Evolutionary conservation across 2,329 filamentous ascomycete species (phyloP).

Genomic region (Calonectria pseudoturangicola): DNA sequence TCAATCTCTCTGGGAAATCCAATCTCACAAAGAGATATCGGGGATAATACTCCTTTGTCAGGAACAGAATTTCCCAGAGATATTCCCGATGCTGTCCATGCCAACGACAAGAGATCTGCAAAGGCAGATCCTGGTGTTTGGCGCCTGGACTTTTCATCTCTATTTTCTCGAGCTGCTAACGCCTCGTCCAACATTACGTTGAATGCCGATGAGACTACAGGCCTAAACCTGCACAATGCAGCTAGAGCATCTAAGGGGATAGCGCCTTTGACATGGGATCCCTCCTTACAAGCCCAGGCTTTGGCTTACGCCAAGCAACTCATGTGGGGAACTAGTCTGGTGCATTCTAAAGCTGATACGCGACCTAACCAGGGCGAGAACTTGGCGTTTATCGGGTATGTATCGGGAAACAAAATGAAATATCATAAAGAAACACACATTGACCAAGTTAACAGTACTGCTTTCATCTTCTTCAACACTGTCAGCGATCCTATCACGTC

Average conservation of each 20-base stretch:
- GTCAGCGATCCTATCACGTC: neutral
- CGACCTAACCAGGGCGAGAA: conserved; percentile 4
- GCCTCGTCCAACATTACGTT: neutral
- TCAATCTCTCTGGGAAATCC: neutral
- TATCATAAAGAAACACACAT: no score
- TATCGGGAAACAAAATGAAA: neutral
- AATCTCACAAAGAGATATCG: neutral
- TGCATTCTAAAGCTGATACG: neutral
- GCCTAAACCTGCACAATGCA: neutral
- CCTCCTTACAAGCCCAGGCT: neutral
- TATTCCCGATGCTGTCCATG: neutral
- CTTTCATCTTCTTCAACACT: neutral
- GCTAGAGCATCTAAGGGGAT: conserved; percentile 1
- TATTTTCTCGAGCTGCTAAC: conserved; percentile 1
- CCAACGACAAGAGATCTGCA: neutral
- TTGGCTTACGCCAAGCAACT: conserved; percentile 6
- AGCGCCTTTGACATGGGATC: neutral
- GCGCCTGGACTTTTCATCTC: neutral
- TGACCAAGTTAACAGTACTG: neutral
- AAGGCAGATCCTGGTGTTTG: neutral
- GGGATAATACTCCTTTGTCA: neutral
- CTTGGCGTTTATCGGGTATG: conserved; percentile 9
- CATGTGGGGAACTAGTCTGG: neutral
- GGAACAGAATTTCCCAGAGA: neutral
- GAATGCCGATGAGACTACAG: neutral